Percentiles rank a stretch among this genome's conserved stretches.
phyloP scores from a whole-genome alignment of 2,329 filamentous ascomycete genomes.

The Monosporascus sp. region DNA sequence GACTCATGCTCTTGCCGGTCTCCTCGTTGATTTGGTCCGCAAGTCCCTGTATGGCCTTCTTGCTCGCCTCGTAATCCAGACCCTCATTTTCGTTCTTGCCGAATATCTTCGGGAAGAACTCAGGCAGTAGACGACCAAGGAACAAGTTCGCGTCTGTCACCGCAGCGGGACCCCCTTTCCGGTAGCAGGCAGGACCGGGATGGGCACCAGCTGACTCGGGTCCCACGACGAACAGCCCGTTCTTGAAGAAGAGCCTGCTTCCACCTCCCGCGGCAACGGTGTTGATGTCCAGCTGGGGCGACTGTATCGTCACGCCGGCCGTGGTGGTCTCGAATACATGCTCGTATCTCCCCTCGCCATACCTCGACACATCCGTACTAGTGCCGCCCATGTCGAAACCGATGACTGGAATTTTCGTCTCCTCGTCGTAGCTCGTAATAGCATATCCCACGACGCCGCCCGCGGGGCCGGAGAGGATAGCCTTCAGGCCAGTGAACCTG shows the following conservation, averaged over 20 bases:
- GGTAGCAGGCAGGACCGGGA: slow-evolving; percentile 84
- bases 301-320: slow-evolving; percentile 89
- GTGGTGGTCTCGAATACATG: slow-evolving; percentile 94
- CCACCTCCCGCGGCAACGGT: slow-evolving; percentile 90
- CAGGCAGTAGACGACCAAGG: slow-evolving; percentile 75
- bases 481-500: slow-evolving; percentile 77
- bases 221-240: slow-evolving; percentile 85
- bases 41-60: slow-evolving; percentile 69
- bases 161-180: slow-evolving; percentile 81
- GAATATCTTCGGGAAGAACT: slow-evolving; percentile 95
- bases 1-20: slow-evolving; percentile 62
- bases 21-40: slow-evolving; percentile 75
- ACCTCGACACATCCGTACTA: slow-evolving; percentile 85
- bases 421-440: slow-evolving; percentile 79
- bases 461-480: slow-evolving; percentile 85
- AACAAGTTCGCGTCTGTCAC: slow-evolving; percentile 93
- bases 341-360: slow-evolving; percentile 79
- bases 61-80: slow-evolving; percentile 70
- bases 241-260: slow-evolving; percentile 78
- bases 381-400: slow-evolving; percentile 92
- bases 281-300: slow-evolving; percentile 89
- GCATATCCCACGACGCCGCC: slow-evolving; percentile 92
- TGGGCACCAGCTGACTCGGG: slow-evolving; percentile 86
- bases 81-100: slow-evolving; percentile 82
- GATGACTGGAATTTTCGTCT: slow-evolving; percentile 80